Evolutionary conservation across 352 stramenopile species (phyloP).

Genomic region (Blastocystis sp.): DNA sequence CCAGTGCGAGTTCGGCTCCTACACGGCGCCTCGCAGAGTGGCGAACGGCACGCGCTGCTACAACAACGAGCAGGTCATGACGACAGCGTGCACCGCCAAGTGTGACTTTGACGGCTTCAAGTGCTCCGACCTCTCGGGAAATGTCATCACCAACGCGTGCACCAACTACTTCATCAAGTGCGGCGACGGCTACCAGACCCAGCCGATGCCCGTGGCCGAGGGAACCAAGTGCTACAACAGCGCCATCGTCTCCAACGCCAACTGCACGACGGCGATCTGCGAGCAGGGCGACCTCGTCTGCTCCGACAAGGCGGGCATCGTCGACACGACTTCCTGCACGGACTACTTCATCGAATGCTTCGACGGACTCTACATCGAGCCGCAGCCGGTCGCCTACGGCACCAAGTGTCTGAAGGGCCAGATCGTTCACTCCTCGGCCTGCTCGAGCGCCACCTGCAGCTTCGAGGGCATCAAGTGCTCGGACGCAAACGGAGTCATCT

Average conservation of each 20-base stretch:
- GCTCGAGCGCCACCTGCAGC: neutral
- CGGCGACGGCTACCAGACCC: slow-evolving; percentile 20
- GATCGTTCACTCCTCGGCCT: slow-evolving; percentile 15
- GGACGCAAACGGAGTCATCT: slow-evolving; percentile 28
- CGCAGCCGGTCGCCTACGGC: slow-evolving; percentile 10
- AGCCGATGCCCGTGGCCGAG: slow-evolving; percentile 7
- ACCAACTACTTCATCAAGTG: slow-evolving; percentile 51
- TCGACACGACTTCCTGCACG: slow-evolving; percentile 39
- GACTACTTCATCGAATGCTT: slow-evolving; percentile 46
- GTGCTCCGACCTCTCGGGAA: slow-evolving; percentile 23
- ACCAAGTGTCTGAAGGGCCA: slow-evolving; percentile 41
- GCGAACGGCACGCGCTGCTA: slow-evolving; percentile 46
- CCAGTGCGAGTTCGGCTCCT: slow-evolving; percentile 50
- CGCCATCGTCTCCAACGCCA: neutral
- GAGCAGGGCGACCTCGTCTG: neutral
- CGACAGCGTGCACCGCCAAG: neutral
- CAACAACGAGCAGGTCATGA: slow-evolving; percentile 47
- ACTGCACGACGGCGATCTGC: slow-evolving; percentile 27
- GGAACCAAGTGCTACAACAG: slow-evolving; percentile 53
- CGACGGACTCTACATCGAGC: slow-evolving; percentile 12
- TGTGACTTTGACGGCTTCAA: slow-evolving; percentile 40
- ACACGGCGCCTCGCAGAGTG: slow-evolving; percentile 23
- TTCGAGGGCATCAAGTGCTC: slow-evolving; percentile 44
- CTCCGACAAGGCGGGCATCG: neutral
- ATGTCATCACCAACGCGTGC: slow-evolving; percentile 12